Base-by-base conservation (phyloP, 495 filamentous ascomycete species). In the Xylaria castorea region DNA sequence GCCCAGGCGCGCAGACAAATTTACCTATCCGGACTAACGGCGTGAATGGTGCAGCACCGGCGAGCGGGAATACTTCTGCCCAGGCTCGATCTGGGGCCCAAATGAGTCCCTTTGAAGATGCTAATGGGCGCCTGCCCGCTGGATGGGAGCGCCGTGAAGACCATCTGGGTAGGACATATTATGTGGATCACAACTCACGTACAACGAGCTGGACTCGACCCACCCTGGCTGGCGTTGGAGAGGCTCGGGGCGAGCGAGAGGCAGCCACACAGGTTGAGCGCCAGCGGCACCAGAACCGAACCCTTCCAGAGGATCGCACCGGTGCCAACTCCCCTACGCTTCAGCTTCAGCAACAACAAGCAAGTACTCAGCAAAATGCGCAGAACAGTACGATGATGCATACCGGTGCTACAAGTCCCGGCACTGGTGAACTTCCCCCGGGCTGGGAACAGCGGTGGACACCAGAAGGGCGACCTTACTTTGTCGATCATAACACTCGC, bases 401-500 rank as follows among this genome's bases (percentile, higher is more conserved):
- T 57, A 97, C 95, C 27, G 96, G 95, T 71, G 94, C 94, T 68
- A 98, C 96, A 62, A 97, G 93, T 74, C 92, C 94, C 71, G 96
- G 97, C 48, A 97, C 93, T 75, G 96, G 96, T 72, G 97, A 98
- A 83, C 91, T 98, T 72, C 96, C 96, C 25, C 89, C 96, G 44
- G 93, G 94, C 44, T 99, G 96, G 96, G 96, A 99, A 81, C 94
- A 98, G 78, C 88, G 96, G 75, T 93, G 92, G 79, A 99, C 96
- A 5, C 94, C 96, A 2, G 96, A 99, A 86, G 95, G 95, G 38
- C 89, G 96, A 65, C 85, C 95, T 27, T 99, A 99, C 81, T 99
- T 98, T 81, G 96, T 99, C n/a, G 96, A 99, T 80, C 96, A 99
- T 83, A 99, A 98, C 81, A 98, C 97, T 20, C 91, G 96, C 68